Evolutionary conservation across 1,139 yeast species (phyloP).

Genomic region (Protomyces arabidopsidicola): DNA sequence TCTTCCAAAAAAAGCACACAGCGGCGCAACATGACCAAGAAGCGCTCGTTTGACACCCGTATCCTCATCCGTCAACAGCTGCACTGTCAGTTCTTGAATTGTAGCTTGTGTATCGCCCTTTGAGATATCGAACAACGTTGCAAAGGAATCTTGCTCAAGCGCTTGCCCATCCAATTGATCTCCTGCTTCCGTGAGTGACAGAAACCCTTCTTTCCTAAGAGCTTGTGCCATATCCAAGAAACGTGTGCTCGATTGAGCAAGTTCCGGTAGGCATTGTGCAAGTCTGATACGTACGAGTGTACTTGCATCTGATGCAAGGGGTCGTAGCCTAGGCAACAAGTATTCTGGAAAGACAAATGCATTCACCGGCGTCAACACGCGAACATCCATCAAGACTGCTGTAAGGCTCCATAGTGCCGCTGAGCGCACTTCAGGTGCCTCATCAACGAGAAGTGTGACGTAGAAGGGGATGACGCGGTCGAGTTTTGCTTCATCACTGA

Average conservation of each 20-base stretch:
- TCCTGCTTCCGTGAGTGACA: conserved; percentile 37
- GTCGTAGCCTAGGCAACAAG: conserved; percentile 57
- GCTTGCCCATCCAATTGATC: conserved; percentile 47
- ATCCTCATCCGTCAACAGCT: conserved; percentile 63
- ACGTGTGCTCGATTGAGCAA: conserved; percentile 59
- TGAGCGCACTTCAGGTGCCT: conserved; percentile 54
- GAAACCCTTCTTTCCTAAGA: conserved; percentile 46
- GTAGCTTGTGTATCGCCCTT: conserved; percentile 41
- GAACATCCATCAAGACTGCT: conserved; percentile 44
- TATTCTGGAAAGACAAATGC: conserved; percentile 22
- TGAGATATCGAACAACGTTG: conserved; percentile 35
- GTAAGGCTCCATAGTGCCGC: conserved; percentile 42
- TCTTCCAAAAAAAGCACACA: conserved; percentile 78
- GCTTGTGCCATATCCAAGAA: conserved; percentile 65
- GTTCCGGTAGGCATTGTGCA: conserved; percentile 66
- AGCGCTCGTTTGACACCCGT: conserved; percentile 66
- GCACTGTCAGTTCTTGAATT: conserved; percentile 62
- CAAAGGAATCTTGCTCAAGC: conserved; percentile 40
- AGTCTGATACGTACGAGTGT: conserved; percentile 57
- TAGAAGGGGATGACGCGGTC: conserved; percentile 83
- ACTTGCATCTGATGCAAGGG: conserved; percentile 42
- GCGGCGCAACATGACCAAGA: conserved; percentile 61
- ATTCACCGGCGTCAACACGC: conserved; percentile 13
- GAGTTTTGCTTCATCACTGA: conserved; percentile 76
- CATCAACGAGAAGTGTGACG: conserved; percentile 53